Base-by-base conservation (phyloP, 192 early-diverging fungal species). In the Umbelopsis ramanniana region DNA sequence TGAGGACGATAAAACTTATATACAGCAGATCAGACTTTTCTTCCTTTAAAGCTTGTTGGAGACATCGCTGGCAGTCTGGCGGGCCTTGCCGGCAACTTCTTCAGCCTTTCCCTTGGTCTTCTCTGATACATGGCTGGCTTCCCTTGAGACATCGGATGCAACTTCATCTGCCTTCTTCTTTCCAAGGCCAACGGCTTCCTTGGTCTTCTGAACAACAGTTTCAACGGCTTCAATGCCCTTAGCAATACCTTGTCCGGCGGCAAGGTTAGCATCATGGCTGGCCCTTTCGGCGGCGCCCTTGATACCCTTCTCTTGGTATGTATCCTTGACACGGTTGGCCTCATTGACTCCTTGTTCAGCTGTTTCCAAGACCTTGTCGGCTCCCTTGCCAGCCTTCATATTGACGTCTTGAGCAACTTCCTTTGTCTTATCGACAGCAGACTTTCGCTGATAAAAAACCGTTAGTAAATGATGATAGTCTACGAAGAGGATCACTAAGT, bases 331-430 rank as follows among this genome's bases (percentile, higher is more conserved):
- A 23, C 33, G 3, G 10, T 43, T 4, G 8, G 54, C 60, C n/a
- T 75, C 47, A n/a, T 66, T 19, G 24, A 46, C 70, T n/a, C 57
- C 40, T 4, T 70, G 17, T 10, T 55, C 67, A 17, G 52, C 55
- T 4, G 21, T 48, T 26, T 69, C 40, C 19, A 74, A 46, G 22
- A 54, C 54, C 67, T 74, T 72, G 2, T 66, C 46, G 55, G 73
- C 76, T 8, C 48, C 67, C 26, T 68, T 8, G 48, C 76, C 76
- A 46, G 33, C 76, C 67, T 77, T 77, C 5, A 77, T 40, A 26
- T 77, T 77, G 22, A 21, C 76, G 17, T 77, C 71, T 38, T 77
- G 71, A 37, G 55, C 76, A 50, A 77, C 53, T 7, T 77, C 68
- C 52, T 74, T 79, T 3, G 69, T 66, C 21, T 48, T 57, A 4